Percentiles rank a stretch among this genome's conserved stretches.
These are phyloP conservation scores for Alopecurus myosuroides DNA, from an alignment of 176 grass and related monocot genomes.

Conservation along the genomic window DNA sequence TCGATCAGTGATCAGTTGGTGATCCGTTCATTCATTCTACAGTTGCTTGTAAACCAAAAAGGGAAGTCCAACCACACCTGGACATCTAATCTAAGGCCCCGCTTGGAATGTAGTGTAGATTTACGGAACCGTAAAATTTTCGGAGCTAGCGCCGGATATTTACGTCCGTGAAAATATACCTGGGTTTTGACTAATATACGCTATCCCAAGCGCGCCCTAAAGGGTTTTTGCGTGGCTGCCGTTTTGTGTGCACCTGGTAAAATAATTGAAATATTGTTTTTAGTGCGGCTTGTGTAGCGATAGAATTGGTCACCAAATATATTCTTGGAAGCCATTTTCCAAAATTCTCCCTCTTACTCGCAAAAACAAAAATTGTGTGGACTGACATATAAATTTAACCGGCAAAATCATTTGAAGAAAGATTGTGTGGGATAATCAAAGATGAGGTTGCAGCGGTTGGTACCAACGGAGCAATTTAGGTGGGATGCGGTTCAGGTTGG, in stretches of 20 bases:
- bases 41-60: not conserved
- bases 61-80: not conserved
- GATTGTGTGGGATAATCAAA: not conserved
- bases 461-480: no score
- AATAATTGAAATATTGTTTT: not conserved
- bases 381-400: not conserved
- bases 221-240: no score
- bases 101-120: no score
- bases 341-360: not conserved
- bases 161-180: no score
- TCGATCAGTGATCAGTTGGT: not conserved
- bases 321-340: not conserved
- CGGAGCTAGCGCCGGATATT: no score
- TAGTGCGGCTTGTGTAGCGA: not conserved
- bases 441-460: no score
- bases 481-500: no score
- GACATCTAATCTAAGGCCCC: not conserved
- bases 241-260: not conserved
- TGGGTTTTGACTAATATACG: no score
- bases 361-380: not conserved
- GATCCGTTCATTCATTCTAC: not conserved
- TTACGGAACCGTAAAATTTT: no score
- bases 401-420: not conserved
- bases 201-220: no score
- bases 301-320: not conserved